Conservation (phyloP, 441 rosid species). For the Flueggea neowawraea region DNA sequence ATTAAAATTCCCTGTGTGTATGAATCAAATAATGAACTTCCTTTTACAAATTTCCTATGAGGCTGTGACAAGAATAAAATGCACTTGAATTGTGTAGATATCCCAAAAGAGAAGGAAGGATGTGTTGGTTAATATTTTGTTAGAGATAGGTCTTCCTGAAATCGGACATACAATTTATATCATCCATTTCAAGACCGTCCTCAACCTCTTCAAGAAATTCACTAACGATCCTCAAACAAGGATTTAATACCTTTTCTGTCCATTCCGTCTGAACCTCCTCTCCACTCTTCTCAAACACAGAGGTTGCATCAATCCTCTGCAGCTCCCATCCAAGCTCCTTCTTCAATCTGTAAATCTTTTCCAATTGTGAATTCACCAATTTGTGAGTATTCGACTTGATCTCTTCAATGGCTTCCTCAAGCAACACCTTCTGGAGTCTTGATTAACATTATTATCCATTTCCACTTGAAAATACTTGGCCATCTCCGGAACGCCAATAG, state of each 20-base stretch:
- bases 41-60: too few relatives aligned
- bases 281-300: conserved; percentile 7
- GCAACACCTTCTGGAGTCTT: neutral
- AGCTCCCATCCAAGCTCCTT: conserved; percentile 21
- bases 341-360: conserved; percentile 18
- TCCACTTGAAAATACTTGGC: conserved; percentile 13
- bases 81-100: too few relatives aligned
- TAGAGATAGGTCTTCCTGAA: too few relatives aligned
- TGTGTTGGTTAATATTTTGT: too few relatives aligned
- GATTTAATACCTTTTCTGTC: conserved; percentile 14
- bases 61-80: too few relatives aligned
- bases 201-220: conserved; percentile 1
- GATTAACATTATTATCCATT: neutral
- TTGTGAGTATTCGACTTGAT: conserved; percentile 24
- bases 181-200: too few relatives aligned
- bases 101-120: too few relatives aligned
- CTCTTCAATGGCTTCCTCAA: conserved; percentile 15
- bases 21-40: too few relatives aligned
- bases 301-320: conserved; percentile 21
- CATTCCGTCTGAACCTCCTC: conserved; percentile 16
- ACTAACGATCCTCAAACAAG: neutral
- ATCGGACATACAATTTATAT: neutral
- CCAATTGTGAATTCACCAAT: conserved; percentile 17
- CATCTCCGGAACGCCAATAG: conserved; percentile 32
- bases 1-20: too few relatives aligned